phyloP scores from a whole-genome alignment of 805 yeast genomes.

The Ogataea saltuana region DNA sequence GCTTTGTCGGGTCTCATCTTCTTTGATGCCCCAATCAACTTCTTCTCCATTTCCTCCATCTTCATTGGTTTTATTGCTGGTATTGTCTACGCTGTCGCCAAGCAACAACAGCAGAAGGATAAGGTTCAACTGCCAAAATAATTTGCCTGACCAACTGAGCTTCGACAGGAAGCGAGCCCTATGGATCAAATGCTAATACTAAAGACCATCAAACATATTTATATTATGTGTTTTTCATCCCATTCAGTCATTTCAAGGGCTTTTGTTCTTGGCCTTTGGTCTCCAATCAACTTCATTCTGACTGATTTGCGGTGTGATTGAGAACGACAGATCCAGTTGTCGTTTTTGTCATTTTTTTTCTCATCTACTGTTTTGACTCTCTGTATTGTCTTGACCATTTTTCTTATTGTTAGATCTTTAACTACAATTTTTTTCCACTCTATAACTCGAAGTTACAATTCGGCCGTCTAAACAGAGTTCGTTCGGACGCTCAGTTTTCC shows the following conservation, averaged over 20 bases:
- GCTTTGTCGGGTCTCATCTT: constrained; percentile 93
- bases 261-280: background rate
- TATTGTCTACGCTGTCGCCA: constrained; percentile 92
- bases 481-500: background rate
- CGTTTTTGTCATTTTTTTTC: background rate
- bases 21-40: constrained; percentile 93
- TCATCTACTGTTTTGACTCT: background rate
- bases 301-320: too few relatives aligned
- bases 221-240: background rate
- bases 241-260: background rate
- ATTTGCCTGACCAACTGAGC: constrained; percentile 1
- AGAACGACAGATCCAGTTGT: too few relatives aligned
- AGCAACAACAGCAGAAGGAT: constrained; percentile 77
- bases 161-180: background rate
- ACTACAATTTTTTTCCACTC: too few relatives aligned
- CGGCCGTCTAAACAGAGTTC: background rate
- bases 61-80: constrained; percentile 95
- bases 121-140: constrained; percentile 38
- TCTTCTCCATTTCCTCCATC: constrained; percentile 85
- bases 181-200: constrained; percentile 6
- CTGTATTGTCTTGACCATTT: too few relatives aligned
- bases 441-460: too few relatives aligned
- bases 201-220: constrained; percentile 6
- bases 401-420: too few relatives aligned
- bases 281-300: background rate